Conservation (phyloP, 768 basidiomycete species). For the Scleroderma citrinum region DNA sequence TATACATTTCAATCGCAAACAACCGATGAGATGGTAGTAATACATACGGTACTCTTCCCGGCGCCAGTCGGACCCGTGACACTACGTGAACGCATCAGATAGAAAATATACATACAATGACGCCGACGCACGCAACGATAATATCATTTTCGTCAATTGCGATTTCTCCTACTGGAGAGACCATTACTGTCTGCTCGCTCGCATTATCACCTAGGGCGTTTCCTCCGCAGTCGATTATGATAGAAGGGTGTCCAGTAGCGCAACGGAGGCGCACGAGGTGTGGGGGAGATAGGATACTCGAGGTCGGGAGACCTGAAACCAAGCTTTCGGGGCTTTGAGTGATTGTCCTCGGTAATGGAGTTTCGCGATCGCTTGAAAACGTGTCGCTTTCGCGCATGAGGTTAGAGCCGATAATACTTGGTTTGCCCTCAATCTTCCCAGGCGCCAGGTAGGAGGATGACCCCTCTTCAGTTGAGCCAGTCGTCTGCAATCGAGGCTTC, state of each 20-base stretch:
- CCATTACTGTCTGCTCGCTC: background rate
- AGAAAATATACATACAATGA: background rate
- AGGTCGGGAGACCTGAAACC: no score
- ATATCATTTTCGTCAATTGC: background rate
- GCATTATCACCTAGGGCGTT: background rate
- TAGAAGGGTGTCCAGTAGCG: background rate
- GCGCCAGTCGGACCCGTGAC: slow-evolving; percentile 1
- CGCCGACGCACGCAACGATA: background rate
- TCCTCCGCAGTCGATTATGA: background rate
- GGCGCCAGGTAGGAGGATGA: no score
- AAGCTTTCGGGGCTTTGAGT: no score
- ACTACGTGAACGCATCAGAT: background rate
- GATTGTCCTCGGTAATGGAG: no score
- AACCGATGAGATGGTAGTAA: background rate
- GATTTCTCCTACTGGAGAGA: no score
- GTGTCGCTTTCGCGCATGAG: no score
- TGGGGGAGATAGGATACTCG: background rate
- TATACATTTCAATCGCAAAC: background rate
- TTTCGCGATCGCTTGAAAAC: no score
- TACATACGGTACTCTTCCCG: background rate
- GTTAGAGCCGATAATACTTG: no score
- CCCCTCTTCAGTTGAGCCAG: no score
- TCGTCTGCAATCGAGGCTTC: no score
- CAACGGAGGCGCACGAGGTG: background rate
- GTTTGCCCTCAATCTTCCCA: no score